phyloP scores from a whole-genome alignment of 2,329 filamentous ascomycete species.

The Pestalotiopsis sp. region DNA sequence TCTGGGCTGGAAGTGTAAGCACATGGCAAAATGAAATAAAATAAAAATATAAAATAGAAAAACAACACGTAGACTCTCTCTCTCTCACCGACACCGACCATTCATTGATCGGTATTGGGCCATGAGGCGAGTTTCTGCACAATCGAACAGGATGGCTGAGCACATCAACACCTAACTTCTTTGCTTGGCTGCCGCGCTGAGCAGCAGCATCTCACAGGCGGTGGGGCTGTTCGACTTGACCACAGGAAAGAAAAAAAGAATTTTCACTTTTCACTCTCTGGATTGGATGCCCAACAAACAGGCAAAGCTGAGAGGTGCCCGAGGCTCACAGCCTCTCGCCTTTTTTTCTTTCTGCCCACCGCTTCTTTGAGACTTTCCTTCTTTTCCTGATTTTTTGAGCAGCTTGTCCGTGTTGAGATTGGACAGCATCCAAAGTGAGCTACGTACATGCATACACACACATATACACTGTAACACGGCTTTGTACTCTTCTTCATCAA shows the following conservation, averaged over 20 bases:
- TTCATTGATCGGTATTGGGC: too few relatives aligned
- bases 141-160: not conserved
- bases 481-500: not conserved
- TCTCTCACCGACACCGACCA: not conserved
- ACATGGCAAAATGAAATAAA: not conserved
- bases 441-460: not conserved
- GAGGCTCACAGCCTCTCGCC: not conserved
- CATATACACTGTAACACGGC: not conserved
- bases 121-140: too few relatives aligned
- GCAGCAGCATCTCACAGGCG: not conserved
- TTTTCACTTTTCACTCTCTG: not conserved
- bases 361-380: not conserved
- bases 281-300: conserved; percentile 1
- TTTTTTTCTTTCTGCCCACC: not conserved
- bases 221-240: not conserved
- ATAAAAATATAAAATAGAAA: not conserved
- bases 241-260: not conserved
- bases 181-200: not conserved
- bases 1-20: not conserved
- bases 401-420: not conserved
- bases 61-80: not conserved
- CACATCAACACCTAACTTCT: too few relatives aligned
- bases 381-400: not conserved
- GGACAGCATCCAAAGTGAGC: not conserved
- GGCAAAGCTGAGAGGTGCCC: not conserved